Evolutionary conservation across 768 basidiomycete genomes (phyloP).

Genomic region (Porphyrellus cyaneotinctus): DNA sequence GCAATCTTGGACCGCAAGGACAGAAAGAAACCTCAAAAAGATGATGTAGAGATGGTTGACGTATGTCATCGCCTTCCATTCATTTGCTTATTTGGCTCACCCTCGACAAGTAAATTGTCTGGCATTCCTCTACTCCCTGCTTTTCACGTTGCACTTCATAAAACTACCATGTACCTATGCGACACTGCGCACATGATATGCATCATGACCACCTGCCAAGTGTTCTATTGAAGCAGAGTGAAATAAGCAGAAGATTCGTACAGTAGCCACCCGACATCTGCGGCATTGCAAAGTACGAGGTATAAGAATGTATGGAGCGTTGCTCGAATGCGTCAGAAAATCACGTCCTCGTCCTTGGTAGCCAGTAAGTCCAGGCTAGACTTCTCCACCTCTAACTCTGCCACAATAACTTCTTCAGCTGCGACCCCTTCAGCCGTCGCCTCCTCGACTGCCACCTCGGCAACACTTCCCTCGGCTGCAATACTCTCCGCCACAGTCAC

Average conservation of each 20-base stretch:
- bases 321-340: constrained; percentile 56
- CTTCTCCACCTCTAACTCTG: constrained; percentile 25
- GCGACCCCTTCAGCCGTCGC: constrained; percentile 30
- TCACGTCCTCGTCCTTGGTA: constrained; percentile 89
- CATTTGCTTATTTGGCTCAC: constrained; percentile 12
- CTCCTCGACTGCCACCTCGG: constrained; percentile 30
- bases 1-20: constrained; percentile 87
- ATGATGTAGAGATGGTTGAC: constrained; percentile 77
- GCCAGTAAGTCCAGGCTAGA: constrained; percentile 63
- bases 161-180: constrained; percentile 71
- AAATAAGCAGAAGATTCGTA: constrained; percentile 7
- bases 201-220: constrained; percentile 36
- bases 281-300: constrained; percentile 6
- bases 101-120: constrained; percentile 22
- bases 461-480: not conserved
- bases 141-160: constrained; percentile 29
- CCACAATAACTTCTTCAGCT: constrained; percentile 8
- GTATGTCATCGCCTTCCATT: constrained; percentile 43
- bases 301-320: constrained; percentile 6
- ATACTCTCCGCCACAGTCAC: constrained; percentile 1
- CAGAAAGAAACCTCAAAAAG: constrained; percentile 58
- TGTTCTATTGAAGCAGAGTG: constrained; percentile 1
- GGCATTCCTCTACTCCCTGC: constrained; percentile 8
- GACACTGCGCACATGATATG: constrained; percentile 51
- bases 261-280: constrained; percentile 1